Base-by-base conservation (phyloP, 1,284 basidiomycete genomes). In the Ganoderma lucidum region DNA sequence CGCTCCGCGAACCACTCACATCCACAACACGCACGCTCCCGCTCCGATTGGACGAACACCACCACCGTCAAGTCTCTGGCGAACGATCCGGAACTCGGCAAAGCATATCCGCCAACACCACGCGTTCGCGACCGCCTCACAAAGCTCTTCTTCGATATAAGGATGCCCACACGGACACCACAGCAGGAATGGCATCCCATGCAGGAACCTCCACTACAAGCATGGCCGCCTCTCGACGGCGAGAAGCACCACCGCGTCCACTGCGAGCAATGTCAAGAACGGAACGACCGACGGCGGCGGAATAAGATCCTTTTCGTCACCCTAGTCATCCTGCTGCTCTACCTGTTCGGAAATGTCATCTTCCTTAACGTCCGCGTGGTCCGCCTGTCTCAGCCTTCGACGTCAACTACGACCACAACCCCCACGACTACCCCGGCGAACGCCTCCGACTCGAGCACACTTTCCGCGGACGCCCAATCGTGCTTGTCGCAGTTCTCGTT, bases 401-500 rank as follows among this genome's bases (percentile, higher is more conserved):
- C 69, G 8, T 71, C 68, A 39, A 55, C 39, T 14, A 41, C 71
- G 15, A 42, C 67, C 9, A n/a, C 73, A 8, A 63, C 72, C 32
- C 64, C 73, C 9, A 65, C 74, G 4, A 65, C 75, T 9, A 63
- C 37, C 17, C 28, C 76, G 2, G 74, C 74, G 4, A 71, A 75
- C 58, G 75, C 75, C 17, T 60, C 58, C 9, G 10, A 23, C 17
- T 64, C 80, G 3, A 65, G 74, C 12, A 58, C 69, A 1, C 80
- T 86, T 41, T 84, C 85, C 23, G 76, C 75, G 41, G 78, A 82
- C 63, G 80, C 83, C 39, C 80, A 83, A 68, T 80, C 83, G 71
- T 88, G 86, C 74, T 75, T 88, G 51, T 80, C 82, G 28, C 81
- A 88, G 71, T 88, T 83, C 75, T 81, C 77, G 23, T 73, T 87